Base-by-base conservation (phyloP, 139 green algal species). In the Dunaliella sp. region DNA sequence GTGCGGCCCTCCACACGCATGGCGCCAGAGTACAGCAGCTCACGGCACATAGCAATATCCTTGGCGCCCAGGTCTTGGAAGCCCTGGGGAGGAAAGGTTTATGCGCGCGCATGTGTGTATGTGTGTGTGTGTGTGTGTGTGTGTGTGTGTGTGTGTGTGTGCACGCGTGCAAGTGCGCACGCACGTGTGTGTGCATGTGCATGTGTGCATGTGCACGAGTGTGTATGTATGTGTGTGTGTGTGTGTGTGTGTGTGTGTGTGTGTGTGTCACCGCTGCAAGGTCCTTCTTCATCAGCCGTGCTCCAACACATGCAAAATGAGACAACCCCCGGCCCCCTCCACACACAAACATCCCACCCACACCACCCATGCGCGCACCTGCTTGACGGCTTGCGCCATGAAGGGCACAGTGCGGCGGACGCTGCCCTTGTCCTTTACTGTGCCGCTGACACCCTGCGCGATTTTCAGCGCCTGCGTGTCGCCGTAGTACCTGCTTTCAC, bases 401-500 rank as follows among this genome's bases (percentile, higher is more conserved):
- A 95, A 94, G 32, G 91, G 91, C 73, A 94, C 91, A 16, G 89
- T 93, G 58, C 80, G 72, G 78, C 91, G 90, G 37, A 99, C 89
- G 57, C 87, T 94, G 59, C 97, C 97, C 91, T 99, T 99, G 90
- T 98, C 96, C 83, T 92, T 93, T 7, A 99, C 97, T 16, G 95
- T 97, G 28, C 97, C 97, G 25, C 90, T 93, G 83, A 99, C 97
- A 38, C 97, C 97, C 93, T 99, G 96, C 2, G 96, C 96, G 83
- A 99, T 98, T 90, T 99, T 99, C 26, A 99, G 93, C 16, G 88
- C 91, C 87, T 97, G 94, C 22, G 93, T 97, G 87, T 99, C 97
- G 33, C 89, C 91, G 82, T 97, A 93, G 92, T 99, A 99, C 31
- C 97, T 91, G 28, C 90, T 91, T 91, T 99, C 96, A 72, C 89